Base-by-base conservation (phyloP, 164 flowering plant species). In the Magnolia changhungtana region DNA sequence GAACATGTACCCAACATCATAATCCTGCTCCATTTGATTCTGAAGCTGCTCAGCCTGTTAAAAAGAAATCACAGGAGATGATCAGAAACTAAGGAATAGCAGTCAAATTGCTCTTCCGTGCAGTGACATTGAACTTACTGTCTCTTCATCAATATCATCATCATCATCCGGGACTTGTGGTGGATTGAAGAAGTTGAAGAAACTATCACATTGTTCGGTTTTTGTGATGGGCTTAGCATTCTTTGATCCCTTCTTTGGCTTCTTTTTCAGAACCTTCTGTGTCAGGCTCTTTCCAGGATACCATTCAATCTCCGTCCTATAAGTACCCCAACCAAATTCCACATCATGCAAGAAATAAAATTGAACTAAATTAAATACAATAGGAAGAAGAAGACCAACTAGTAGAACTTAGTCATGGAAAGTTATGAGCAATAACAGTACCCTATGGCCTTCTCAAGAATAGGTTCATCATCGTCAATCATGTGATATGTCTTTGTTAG, bases 61-160 rank as follows among this genome's bases (percentile, higher is more conserved):
- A 80, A n/a, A 77, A 8, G 21, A 69, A 59, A 9, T 7, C 11
- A 52, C 18, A 55, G 50, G n/a, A 31, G 51, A 55, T 61, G 45
- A 37, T 10, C 31, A 67, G 4, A 50, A 67, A 29, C 8, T 11
- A 64, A 3, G 16, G 71, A 69, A 82, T 71, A 55, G 77, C 83
- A 16, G 78, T 84, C 9, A 81, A 84, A 69, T 81, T 81, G 19
- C 2, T n/a, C 7, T 55, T 10, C 63, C 9, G 0, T 72, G 1
- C 16, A 27, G 23, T 10, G 50, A 67, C 1, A 50, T 14, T 49
- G n/a, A 61, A 73, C 95, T 82, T 88, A 94, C 98, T 31, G 84
- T 83, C 14, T 95, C 98, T 79, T 90, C 98, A 73, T 95, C 97
- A 73, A 95, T 86, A 72, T 90, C 94, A 52, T 89, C 94, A 58